These are phyloP conservation scores for Apostasia shenzhenica DNA, from an alignment of 106 monocot species.

Conservation along the genomic window DNA sequence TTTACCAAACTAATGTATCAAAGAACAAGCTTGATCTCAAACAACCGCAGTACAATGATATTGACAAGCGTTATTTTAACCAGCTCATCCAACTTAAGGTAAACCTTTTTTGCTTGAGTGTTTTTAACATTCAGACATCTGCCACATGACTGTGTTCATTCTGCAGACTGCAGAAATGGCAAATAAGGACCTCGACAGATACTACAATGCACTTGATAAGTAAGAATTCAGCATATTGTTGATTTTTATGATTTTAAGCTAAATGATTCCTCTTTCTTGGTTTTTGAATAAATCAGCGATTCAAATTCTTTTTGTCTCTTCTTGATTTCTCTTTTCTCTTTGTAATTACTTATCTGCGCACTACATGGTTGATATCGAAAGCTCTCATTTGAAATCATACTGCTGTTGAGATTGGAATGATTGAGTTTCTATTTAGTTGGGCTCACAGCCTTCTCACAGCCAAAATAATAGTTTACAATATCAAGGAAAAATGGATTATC, in stretches of 20 bases:
- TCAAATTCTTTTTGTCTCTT: too few species aligned
- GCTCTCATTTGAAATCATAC: too few species aligned
- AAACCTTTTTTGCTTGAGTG: conserved; percentile 5
- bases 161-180: conserved; percentile 98
- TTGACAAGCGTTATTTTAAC: conserved; percentile 85
- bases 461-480: too few species aligned
- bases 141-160: not conserved
- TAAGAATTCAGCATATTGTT: conserved; percentile 24
- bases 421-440: too few species aligned
- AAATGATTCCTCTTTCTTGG: too few species aligned
- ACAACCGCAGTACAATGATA: conserved; percentile 88
- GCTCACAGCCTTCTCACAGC: too few species aligned
- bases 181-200: conserved; percentile 95
- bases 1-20: conserved; percentile 82
- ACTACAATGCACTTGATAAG: conserved; percentile 96
- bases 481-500: too few species aligned
- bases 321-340: too few species aligned
- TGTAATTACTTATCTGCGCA: too few species aligned
- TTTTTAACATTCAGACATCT: conserved; percentile 1
- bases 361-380: too few species aligned
- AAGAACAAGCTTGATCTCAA: conserved; percentile 87
- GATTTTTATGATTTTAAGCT: not conserved
- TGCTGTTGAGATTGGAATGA: too few species aligned
- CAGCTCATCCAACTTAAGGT: conserved; percentile 99
- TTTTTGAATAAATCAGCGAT: too few species aligned